Conservation (phyloP, 2,329 filamentous ascomycete genomes). For the Hypoxylon rubiginosum region DNA sequence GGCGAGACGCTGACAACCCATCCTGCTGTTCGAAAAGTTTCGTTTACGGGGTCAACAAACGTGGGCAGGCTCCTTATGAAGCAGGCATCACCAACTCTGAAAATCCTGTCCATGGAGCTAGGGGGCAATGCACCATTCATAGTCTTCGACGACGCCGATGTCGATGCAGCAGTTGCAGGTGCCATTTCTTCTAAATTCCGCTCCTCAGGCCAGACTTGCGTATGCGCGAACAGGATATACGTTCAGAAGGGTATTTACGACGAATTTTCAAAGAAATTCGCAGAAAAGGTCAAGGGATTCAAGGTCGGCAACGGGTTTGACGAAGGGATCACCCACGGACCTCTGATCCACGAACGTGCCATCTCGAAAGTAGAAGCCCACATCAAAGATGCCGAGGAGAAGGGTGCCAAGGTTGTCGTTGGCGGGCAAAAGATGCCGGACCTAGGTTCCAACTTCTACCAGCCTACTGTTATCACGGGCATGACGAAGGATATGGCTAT, state of each 20-base stretch:
- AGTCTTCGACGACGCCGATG: slow-evolving; percentile 93
- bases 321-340: slow-evolving; percentile 80
- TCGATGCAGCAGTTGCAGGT: slow-evolving; percentile 85
- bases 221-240: slow-evolving; percentile 88
- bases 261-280: slow-evolving; percentile 76
- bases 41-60: slow-evolving; percentile 86
- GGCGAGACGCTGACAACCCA: slow-evolving; percentile 83
- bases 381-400: slow-evolving; percentile 81
- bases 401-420: slow-evolving; percentile 80
- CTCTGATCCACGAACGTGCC: slow-evolving; percentile 87
- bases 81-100: slow-evolving; percentile 86
- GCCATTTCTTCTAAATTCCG: slow-evolving; percentile 93
- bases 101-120: slow-evolving; percentile 87
- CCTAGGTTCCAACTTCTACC: slow-evolving; percentile 87
- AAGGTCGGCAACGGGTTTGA: slow-evolving; percentile 82
- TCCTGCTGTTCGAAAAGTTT: slow-evolving; percentile 86
- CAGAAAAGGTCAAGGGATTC: slow-evolving; percentile 79
- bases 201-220: slow-evolving; percentile 94
- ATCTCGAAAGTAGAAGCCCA: slow-evolving; percentile 83
- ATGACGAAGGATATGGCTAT: slow-evolving; percentile 90
- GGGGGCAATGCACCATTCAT: slow-evolving; percentile 97
- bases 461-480: slow-evolving; percentile 88
- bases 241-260: slow-evolving; percentile 85
- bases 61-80: slow-evolving; percentile 86
- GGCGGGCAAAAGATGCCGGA: slow-evolving; percentile 82